Evolutionary conservation across 2,329 filamentous ascomycete species (phyloP), one percentile per base, ranked within the genome.

Genomic region (Ceratocystis cubensis): DNA sequence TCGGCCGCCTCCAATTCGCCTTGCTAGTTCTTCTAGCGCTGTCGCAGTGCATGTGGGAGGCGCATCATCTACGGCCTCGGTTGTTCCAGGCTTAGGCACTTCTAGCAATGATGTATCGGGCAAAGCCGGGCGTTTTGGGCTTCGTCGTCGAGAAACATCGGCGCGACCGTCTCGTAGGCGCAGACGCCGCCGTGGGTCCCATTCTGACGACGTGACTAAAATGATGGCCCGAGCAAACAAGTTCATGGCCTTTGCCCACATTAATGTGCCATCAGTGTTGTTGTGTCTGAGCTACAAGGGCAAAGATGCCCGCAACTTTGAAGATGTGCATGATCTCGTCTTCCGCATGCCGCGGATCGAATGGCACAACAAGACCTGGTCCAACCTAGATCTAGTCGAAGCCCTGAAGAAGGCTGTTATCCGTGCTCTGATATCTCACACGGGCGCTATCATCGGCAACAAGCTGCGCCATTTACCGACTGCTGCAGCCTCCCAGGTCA

Each of bases 301-400:
- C 73, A 95, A 91, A 74, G 91, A 92, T 57, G 90, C 96, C 70
- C 90, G 92, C 73, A 99, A 97, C 72, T 83, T 99, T 67, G 91
- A 96, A 77, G 95, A 99, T 75, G 88, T 99, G 17, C 93, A 99
- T 76, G 88, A 97, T 73, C 95, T 99, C 71, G 94, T 99, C 62
- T 99, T 99, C 82, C 87, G 91, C 44, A 84, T 99, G 77, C 94
- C 94, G 2, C 88, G 89, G 1, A 86, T 99, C 61, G 94, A 99
- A 75, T 97, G 96, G 78, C 86, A 91, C 70, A 99, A 99, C 81
- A 99, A 99, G 80, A 97, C 92, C 7, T 99, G 94, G 94, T 96
- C 91, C 5, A 99, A 97, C 74, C 82, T 99, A 5, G 94, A 99
- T 73, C 84, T 99, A 8, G 92, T 93, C 0, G 81, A 97, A 61